phyloP scores from a whole-genome alignment of 2,329 filamentous ascomycete genomes.

The Diaporthe citrichinensis region DNA sequence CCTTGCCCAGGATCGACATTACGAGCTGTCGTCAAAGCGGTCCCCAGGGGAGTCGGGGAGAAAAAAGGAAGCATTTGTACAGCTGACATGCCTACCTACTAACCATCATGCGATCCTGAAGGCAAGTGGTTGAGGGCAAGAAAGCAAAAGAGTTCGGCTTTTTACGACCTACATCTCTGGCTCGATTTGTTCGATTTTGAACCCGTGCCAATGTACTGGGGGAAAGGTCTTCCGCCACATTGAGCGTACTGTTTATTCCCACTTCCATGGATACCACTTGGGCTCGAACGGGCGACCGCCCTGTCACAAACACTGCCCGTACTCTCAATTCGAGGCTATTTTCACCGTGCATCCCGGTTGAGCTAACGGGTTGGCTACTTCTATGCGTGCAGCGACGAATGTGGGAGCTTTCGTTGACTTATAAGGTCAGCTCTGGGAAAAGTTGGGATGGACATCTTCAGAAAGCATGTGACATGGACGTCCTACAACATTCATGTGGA shows the following conservation, averaged over 20 bases:
- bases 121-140: background rate
- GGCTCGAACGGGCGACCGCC: conserved; percentile 9
- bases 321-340: background rate
- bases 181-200: background rate
- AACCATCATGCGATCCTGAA: background rate
- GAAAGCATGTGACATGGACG: background rate
- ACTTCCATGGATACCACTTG: background rate
- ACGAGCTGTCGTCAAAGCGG: too few species aligned
- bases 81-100: background rate
- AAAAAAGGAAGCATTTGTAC: background rate
- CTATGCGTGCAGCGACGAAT: background rate
- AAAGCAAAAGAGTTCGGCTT: background rate
- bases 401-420: background rate
- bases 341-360: conserved; percentile 1
- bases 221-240: background rate
- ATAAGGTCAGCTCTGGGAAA: background rate
- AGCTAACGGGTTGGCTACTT: background rate
- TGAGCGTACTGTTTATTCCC: conserved; percentile 5
- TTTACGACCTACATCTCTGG: background rate
- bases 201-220: conserved; percentile 10
- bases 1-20: background rate
- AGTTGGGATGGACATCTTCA: background rate
- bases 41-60: background rate
- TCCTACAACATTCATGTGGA: background rate
- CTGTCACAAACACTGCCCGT: conserved; percentile 6